Percentiles rank a stretch among this genome's conserved stretches.
phyloP scores from a whole-genome alignment of 2,329 filamentous ascomycete genomes.

The Aureobasidium leucospermi region DNA sequence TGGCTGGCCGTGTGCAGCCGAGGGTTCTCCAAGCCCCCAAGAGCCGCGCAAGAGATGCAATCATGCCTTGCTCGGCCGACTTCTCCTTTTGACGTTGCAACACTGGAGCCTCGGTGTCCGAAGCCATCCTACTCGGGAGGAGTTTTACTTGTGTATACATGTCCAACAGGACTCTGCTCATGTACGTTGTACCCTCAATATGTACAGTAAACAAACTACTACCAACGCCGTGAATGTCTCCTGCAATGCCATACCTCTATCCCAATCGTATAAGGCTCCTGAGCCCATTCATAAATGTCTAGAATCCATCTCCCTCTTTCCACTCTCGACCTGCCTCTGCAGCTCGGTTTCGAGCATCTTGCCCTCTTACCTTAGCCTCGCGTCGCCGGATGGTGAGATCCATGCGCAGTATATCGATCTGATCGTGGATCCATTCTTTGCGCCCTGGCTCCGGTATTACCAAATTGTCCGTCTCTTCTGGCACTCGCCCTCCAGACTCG shows the following conservation, averaged over 20 bases:
- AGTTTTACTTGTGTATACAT: too few relatives aligned
- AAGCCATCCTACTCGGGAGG: too few relatives aligned
- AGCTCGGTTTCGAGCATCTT: constrained; percentile 45
- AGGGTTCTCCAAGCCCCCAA: neutral
- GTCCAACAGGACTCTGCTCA: too few relatives aligned
- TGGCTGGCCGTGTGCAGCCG: neutral
- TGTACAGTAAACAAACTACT: neutral
- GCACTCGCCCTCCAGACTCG: constrained; percentile 28
- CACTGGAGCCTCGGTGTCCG: neutral
- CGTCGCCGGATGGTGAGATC: constrained; percentile 36
- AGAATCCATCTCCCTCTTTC: constrained; percentile 51
- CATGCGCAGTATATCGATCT: constrained; percentile 38
- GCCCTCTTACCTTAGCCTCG: constrained; percentile 44
- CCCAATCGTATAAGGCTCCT: neutral
- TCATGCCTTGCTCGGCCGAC: neutral
- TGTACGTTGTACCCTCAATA: neutral
- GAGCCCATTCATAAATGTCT: constrained; percentile 17
- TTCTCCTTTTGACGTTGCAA: neutral
- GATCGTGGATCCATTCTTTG: constrained; percentile 35
- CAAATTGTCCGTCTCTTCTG: constrained; percentile 25
- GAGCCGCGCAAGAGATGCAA: too few relatives aligned
- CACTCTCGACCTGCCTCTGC: constrained; percentile 46
- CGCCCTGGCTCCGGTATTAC: constrained; percentile 32
- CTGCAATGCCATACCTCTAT: neutral
- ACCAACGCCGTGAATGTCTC: neutral